These are phyloP conservation scores for Lagerstroemia speciosa DNA, from an alignment of 345 rosid species.

Conservation along the genomic window DNA sequence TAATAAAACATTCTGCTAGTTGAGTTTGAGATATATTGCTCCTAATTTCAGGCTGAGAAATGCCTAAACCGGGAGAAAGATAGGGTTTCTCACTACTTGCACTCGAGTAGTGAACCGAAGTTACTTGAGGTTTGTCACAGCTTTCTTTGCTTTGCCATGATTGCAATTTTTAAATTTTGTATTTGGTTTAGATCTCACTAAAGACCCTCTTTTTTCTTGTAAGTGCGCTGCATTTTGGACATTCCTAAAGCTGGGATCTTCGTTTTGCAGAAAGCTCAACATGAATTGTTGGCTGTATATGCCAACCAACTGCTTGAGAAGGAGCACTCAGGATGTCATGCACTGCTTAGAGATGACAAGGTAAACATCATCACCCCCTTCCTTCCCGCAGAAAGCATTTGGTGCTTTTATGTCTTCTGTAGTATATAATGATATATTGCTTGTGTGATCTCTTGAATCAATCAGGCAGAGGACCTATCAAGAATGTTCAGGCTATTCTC, in stretches of 20 bases:
- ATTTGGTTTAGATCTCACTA: too few relatives aligned
- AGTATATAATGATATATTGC: neutral
- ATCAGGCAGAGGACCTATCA: slow-evolving; percentile 85
- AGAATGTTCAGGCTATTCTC: slow-evolving; percentile 91
- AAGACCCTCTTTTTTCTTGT: neutral
- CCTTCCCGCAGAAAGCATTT: neutral
- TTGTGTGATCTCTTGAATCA: neutral
- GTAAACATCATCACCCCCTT: slow-evolving; percentile 15
- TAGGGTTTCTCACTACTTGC: slow-evolving; percentile 81
- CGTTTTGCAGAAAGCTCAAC: slow-evolving; percentile 71
- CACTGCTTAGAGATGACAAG: slow-evolving; percentile 88
- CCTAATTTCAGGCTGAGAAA: slow-evolving; percentile 68
- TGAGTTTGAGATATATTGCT: slow-evolving; percentile 2
- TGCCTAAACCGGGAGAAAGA: slow-evolving; percentile 88
- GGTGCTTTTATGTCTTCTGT: neutral
- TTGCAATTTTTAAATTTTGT: too few relatives aligned
- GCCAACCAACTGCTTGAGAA: slow-evolving; percentile 72
- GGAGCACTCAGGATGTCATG: slow-evolving; percentile 84
- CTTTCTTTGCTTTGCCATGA: neutral
- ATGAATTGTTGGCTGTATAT: slow-evolving; percentile 59
- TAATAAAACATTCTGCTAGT: neutral
- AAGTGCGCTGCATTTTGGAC: neutral
- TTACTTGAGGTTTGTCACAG: slow-evolving; percentile 72
- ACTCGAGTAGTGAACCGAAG: slow-evolving; percentile 78
- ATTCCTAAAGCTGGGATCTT: neutral